Evolutionary conservation across 768 basidiomycete species (phyloP), one percentile per base, ranked within the genome.

Genomic region (Panellus pusillus): DNA sequence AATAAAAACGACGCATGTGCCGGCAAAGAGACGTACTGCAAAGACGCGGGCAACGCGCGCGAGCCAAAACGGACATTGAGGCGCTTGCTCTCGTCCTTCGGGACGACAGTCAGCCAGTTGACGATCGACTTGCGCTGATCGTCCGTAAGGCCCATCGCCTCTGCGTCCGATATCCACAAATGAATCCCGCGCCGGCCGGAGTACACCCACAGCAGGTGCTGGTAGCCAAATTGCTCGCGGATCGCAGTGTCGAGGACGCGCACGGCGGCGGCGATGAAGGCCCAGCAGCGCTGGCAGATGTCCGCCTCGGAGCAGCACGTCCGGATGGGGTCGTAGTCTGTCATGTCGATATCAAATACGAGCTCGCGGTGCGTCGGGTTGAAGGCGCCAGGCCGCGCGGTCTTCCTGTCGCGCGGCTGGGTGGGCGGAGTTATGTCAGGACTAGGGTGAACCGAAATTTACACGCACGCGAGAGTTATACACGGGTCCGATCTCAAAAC

Each of bases 271-370:
- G 90, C 82, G 65, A 99, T 98, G 74, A 94, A 99, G 2, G 78
- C 81, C 97, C 97, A 99, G 71, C 97, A 99, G 37, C 86, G 81
- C 57, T 78, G 81, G 74, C 97, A 99, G 69, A 99, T 96, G 51
- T 81, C 86, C 41, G 93, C 91, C 44, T 83, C 90, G 12, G 86
- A 85, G 73, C 97, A 98, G 71, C 97, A 99, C 1, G 94, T 98
- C 44, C 97, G 86, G 64, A 98, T 82, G 41, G 86, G 77, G 68
- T 99, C 96, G 72, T 98, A 99, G 72, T 99, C 97, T 14, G 97
- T 96, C 97, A 99, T 98, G 72, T 99, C 97, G 67, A 99, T 98
- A 83, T 99, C 97, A 68, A 99, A 97, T 0, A 98, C 96, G 39
- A 99, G 86, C 68, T 98, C 97, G 54, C 97, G 87, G 58, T 83